Evolutionary conservation across 164 flowering plant species (phyloP).

Genomic region (Magnolia officinalis): DNA sequence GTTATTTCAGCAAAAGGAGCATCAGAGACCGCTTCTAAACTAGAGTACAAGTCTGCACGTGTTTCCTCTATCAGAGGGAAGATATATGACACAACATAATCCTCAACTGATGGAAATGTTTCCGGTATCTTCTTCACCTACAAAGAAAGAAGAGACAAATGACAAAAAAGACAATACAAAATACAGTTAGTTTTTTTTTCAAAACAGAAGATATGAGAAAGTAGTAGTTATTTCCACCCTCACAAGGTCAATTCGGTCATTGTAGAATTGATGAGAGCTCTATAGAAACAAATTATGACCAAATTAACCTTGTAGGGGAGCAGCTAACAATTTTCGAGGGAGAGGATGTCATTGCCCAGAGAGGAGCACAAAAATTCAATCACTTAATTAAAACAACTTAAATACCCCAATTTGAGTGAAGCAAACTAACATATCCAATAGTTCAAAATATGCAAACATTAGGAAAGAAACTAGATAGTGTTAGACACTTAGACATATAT

Average conservation of each 20-base stretch:
- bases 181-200: not conserved
- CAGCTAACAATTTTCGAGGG: no score
- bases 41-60: slow-evolving; percentile 41
- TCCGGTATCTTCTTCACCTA: slow-evolving; percentile 55
- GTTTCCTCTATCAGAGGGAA: slow-evolving; percentile 59
- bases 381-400: no score
- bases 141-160: not conserved
- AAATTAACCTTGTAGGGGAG: no score
- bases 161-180: not conserved
- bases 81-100: slow-evolving; percentile 42
- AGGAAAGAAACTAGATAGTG: no score
- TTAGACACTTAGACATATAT: no score
- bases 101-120: slow-evolving; percentile 39
- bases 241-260: not conserved
- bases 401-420: no score
- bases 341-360: no score
- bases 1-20: slow-evolving; percentile 52
- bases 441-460: no score
- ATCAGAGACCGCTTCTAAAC: slow-evolving; percentile 35
- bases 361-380: no score
- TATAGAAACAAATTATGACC: no score
- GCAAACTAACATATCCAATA: no score
- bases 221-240: not conserved
- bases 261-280: no score
- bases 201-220: not conserved